A percentile compares a stretch with the other conserved stretches of the same genome.
phyloP scores from a whole-genome alignment of 345 rosid species.

The Citrus medica region DNA sequence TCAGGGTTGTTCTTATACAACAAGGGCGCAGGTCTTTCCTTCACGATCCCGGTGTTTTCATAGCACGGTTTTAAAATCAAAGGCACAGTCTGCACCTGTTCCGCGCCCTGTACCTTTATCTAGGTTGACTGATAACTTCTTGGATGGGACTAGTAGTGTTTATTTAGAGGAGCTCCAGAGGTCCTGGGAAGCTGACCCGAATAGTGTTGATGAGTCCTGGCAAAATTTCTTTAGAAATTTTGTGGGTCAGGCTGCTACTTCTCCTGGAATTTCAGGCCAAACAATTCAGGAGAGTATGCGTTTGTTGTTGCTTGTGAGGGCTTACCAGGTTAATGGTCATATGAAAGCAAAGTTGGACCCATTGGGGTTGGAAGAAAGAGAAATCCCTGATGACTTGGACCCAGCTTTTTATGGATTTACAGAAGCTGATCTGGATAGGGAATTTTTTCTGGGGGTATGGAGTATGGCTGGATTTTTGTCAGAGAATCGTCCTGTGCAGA shows the following conservation, averaged over 20 bases:
- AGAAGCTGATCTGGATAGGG: conserved; percentile 74
- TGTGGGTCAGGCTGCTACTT: conserved; percentile 70
- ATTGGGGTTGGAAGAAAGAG: conserved; percentile 60
- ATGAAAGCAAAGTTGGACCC: conserved; percentile 85
- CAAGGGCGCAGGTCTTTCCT: conserved; percentile 43
- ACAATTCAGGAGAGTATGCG: conserved; percentile 93
- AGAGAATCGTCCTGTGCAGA: conserved; percentile 84
- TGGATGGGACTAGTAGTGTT: conserved; percentile 78
- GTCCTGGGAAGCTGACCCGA: conserved; percentile 79
- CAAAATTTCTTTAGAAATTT: conserved; percentile 79
- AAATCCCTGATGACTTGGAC: conserved; percentile 66
- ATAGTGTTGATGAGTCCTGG: conserved; percentile 82
- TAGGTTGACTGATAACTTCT: conserved; percentile 69
- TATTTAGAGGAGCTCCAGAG: conserved; percentile 77
- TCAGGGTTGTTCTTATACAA: conserved; percentile 40
- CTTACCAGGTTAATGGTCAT: conserved; percentile 87
- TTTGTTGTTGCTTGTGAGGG: conserved; percentile 64
- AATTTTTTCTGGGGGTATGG: conserved; percentile 83
- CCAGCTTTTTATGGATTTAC: conserved; percentile 64
- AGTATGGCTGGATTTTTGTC: conserved; percentile 75
- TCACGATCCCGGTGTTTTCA: conserved; percentile 44
- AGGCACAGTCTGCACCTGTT: conserved; percentile 62
- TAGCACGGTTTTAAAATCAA: conserved; percentile 47
- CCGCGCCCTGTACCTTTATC: conserved; percentile 80
- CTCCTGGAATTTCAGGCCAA: conserved; percentile 80